Base-by-base conservation (phyloP, 352 stramenopile species). In the Globisporangium megalacanthum region DNA sequence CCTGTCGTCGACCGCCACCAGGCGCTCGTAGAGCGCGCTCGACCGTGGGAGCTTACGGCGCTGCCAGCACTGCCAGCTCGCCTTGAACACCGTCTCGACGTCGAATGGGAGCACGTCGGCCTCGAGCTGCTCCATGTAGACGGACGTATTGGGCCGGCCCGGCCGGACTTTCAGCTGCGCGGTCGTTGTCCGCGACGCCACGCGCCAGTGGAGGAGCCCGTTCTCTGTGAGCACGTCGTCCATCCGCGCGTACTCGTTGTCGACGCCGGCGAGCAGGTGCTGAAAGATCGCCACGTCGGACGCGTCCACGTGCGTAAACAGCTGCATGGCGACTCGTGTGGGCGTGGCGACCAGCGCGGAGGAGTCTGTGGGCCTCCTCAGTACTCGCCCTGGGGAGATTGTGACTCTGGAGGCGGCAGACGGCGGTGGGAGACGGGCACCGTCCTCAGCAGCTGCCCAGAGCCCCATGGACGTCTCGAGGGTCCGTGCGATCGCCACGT, bases 11-110 rank as follows among this genome's bases (percentile, higher is more conserved):
- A 35, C 5, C n/a, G 37, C 11, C 19, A 20, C 1, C 4, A 48
- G 13, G 51, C 15, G n/a, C 15, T 48, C 20, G 36, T 56, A 56
- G 6, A 56, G 19, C 2, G 9, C 35, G 25, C 36, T 56, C 6
- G 35, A 33, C 6, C 6, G 1, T 1, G 51, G 53, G 39, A 58
- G 36, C 17, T 42, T 41, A 19, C 53, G 54, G 2, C 35, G 54
- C 9, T 54, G 45, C 35, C 54, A 60, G 36, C 46, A 62, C 31
- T 52, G 48, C 56, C 56, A 62, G 15, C 6, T 19, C 31, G 52
- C 39, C 2, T 41, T 44, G 20, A 46, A 50, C 13, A 62, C 56
- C 49, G 37, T 50, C 36, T 25, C 39, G 17, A 56, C 7, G 6
- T 48, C 9, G 20, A 62, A 62, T 37, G 56, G 49, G 14, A 62